Base-by-base conservation (phyloP, 352 stramenopile genomes). In the Globisporangium heterothallicum region DNA sequence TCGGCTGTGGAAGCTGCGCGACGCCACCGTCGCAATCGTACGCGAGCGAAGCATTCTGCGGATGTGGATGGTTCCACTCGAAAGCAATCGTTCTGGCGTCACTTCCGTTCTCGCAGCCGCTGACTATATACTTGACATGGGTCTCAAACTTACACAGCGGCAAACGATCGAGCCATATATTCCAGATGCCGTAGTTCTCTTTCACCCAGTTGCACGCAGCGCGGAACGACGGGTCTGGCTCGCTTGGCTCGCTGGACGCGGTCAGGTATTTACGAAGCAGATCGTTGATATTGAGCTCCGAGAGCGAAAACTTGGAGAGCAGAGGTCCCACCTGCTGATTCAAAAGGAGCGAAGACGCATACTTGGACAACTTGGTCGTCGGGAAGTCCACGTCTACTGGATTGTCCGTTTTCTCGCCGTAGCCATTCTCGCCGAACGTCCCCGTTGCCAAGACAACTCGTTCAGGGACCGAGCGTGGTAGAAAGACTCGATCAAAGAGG, bases 391-490 rank as follows among this genome's bases (percentile, higher is more conserved):
- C 68, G 22, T 73, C 59, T 3, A 86, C 43, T 0, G 61, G 70
- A 22, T 83, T 86, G 10, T 54, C 52, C 1, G 70, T 82, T 27
- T 59, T 53, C 1, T 60, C 21, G 2, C 74, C 74, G 18, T 74
- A 84, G 0, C 74, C 72, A 41, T 74, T 64, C 36, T 86, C 74
- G 1, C 74, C 74, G 40, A 69, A 82, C 6, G 59, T 53, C 14
- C 58, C 58, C 4, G 70, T 79, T 5, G 58, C 61, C 0, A 63
- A 26, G 2, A 60, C 67, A 0, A 84, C 59, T 0, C 57, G 56
- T 14, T 64, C 70, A 1, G 72, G 68, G 0, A 64, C 40, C 0
- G 60, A 50, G 1, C 47, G 59, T 7, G 76, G 76, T 25, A 84
- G 45, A 16, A 68, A 68, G 6, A 87, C 60, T 2, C 73, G 68